A percentile compares a stretch with the other conserved stretches of the same genome.
Conservation (phyloP, 768 basidiomycete species). For the Pleurotus ostreatus region DNA sequence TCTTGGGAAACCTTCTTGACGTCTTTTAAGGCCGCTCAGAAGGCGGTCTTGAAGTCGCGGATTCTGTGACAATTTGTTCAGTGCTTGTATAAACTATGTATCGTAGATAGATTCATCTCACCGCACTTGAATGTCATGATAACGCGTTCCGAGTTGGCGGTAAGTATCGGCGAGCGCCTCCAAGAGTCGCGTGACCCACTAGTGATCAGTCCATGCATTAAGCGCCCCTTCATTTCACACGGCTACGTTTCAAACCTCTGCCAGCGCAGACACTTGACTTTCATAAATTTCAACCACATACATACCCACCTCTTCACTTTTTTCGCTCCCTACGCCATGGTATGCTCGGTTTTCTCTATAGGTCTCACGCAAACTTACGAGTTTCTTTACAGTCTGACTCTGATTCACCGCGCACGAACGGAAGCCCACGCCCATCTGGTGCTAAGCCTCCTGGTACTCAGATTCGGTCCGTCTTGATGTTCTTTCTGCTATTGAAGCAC, state of each 20-base stretch:
- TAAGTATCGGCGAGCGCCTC: no score
- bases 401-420: slow-evolving; percentile 52
- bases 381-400: slow-evolving; percentile 67
- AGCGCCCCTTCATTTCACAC: not conserved
- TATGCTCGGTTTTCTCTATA: not conserved
- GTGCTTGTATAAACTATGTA: no score
- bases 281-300: slow-evolving; percentile 3
- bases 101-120: no score
- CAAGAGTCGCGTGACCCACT: no score
- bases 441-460: slow-evolving; percentile 78
- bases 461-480: slow-evolving; percentile 56
- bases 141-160: no score
- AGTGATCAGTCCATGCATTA: no score
- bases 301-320: not conserved
- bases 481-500: not conserved
- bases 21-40: no score
- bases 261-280: slow-evolving; percentile 1
- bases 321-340: slow-evolving; percentile 6
- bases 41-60: no score
- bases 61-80: no score
- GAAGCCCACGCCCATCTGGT: slow-evolving; percentile 33
- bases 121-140: no score
- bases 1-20: no score
- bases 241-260: slow-evolving; percentile 6
- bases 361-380: not conserved